Evolutionary conservation across 306 rosid species (phyloP), one percentile per base, ranked within the genome.

Genomic region (Prunus campanulata): DNA sequence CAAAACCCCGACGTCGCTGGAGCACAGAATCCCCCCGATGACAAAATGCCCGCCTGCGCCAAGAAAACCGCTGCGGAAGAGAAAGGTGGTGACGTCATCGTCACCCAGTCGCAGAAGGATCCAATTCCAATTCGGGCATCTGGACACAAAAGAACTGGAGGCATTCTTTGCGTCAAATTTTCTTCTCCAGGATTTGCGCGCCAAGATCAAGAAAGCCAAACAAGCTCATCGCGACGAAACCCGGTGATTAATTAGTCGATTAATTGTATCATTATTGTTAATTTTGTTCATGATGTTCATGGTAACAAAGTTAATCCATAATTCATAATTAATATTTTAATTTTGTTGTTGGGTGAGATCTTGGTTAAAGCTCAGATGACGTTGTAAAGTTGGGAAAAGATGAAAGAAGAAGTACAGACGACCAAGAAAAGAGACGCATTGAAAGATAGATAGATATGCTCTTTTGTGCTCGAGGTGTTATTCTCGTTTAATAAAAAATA

Each of bases 1-100:
- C 79, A 86, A 68, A 80, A 93, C 98, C 64, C 98, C 98, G 65
- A 85, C 89, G 47, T 70, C 86, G 16, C 39, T 74, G 81, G 86
- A 86, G 20, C 85, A 83, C 83, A 87, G 66, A 83, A 84, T 93
- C 66, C 86, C 88, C 10, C 83, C 16, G 27, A 5, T 50, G 44
- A 61, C 67, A 57, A 72, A 74, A 13, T 93, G 96, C 51, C 98
- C 98, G 24, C 83, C 87, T 24, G 80, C 91, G 66, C 84, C 74
- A 1, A 80, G 82, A 64, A 15, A 14, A 8, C 68, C 29, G 52
- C 80, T 2, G 59, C 80, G 74, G 61, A 87, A 88, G 62, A 75
- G 91, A 32, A 86, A 77, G 83, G 8, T 60, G 11, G 20, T 6
- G 24, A 14, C 55, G 19, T 47, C 49, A 3, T 3, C 59, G 8